phyloP scores from a whole-genome alignment of 2,329 filamentous ascomycete species.

The Cordyceps militaris region DNA sequence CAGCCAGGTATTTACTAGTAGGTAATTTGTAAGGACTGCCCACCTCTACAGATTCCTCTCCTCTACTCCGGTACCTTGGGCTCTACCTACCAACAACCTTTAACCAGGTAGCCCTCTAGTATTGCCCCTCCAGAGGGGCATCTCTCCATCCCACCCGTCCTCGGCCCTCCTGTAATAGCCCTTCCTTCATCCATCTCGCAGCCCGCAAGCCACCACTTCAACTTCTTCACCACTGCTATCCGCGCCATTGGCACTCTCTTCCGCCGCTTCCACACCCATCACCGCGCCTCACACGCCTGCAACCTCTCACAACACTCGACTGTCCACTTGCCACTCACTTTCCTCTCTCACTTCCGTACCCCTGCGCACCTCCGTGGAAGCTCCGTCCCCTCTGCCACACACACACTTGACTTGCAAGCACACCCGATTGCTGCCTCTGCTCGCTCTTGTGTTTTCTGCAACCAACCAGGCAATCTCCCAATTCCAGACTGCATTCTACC shows the following conservation, averaged over 20 bases:
- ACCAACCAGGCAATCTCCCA: not conserved
- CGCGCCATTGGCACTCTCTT: not conserved
- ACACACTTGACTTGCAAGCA: not conserved
- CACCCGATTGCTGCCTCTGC: not conserved
- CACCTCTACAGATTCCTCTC: too few relatives aligned
- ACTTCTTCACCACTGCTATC: slow-evolving; percentile 2
- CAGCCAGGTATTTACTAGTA: too few relatives aligned
- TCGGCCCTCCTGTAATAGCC: not conserved
- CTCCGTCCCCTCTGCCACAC: slow-evolving; percentile 4
- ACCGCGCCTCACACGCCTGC: not conserved
- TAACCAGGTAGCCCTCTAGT: not conserved
- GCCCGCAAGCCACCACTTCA: slow-evolving; percentile 6
- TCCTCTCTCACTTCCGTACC: not conserved
- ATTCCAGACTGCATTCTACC: not conserved
- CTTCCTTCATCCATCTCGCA: not conserved
- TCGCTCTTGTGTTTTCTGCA: slow-evolving; percentile 3
- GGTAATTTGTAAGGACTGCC: not conserved
- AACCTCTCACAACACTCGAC: slow-evolving; percentile 3
- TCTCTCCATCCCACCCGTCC: not conserved
- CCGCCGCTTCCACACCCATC: not conserved
- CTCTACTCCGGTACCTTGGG: not conserved
- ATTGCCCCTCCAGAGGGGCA: not conserved
- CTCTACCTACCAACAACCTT: not conserved
- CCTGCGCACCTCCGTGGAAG: not conserved
- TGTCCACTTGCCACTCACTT: not conserved